Base-by-base conservation (phyloP, 1,139 yeast species). In the Geotrichum macrosporum region DNA sequence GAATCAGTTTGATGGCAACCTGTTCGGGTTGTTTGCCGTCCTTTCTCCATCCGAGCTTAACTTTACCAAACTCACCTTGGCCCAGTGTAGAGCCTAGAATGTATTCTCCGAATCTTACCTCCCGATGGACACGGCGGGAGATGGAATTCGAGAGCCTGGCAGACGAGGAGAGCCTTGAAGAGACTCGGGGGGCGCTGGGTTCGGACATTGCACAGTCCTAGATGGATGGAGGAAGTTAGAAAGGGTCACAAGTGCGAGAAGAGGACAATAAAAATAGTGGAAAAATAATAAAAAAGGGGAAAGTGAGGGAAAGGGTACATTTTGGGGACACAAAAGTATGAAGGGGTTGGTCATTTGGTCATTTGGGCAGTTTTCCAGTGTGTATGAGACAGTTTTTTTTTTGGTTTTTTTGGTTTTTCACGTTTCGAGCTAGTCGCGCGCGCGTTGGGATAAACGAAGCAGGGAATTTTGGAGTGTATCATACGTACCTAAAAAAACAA, bases 51-150 rank as follows among this genome's bases (percentile, higher is more conserved):
- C 96, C 97, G n/a, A 92, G 73, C 65, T 89, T 92, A 52, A 92
- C 98, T 66, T 89, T 89, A 50, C 97, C 98, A 65, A 92, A 92
- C 64, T 92, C 97, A 37, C 98, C 98, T 68, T 89, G 96, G 33
- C 98, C 98, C n/a, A 92, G 70, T 1, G 97, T 89, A 18, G 95
- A 82, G 3, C 97, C 97, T 5, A 92, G 74, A 30, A 85, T 77
- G 61, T 89, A 92, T 31, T 85, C 80, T 30, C 97, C 97, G 62
- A 92, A 88, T 37, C 89, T 73, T 38, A 61, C 55, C 46, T 65
- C 66, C 20, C 67, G 64, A 46, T 55, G 47, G 27, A 46, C 52
- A 9, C 52, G 41, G 30, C 49, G 42, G 8, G 50, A 46, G 6
- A 49, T 46, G n/a, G 52, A 46, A 34, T 49, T 46, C 13, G 52